A percentile compares a stretch with the other conserved stretches of the same genome.
These are phyloP conservation scores for Primulina huaijiensis DNA, from an alignment of 257 asterid species.

Conservation along the genomic window DNA sequence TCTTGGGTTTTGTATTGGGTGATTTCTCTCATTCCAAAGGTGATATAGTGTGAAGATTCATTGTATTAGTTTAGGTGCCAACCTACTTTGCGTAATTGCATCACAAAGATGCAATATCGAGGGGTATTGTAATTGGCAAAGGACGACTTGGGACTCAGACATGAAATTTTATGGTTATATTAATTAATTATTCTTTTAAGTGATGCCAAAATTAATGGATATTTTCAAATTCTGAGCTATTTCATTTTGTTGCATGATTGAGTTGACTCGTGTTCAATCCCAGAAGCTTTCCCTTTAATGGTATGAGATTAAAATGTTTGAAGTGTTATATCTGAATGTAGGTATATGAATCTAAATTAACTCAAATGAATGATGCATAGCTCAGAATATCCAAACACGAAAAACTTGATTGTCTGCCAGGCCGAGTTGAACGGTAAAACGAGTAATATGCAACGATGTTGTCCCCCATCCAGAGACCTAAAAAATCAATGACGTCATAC, in stretches of 20 bases:
- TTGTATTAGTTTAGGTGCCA: background rate
- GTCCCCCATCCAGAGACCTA: background rate
- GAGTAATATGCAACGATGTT: slow-evolving; percentile 5
- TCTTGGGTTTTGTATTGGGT: slow-evolving; percentile 12
- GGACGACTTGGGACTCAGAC: background rate
- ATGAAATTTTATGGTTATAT: background rate
- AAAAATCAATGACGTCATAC: no score
- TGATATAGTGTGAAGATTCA: background rate
- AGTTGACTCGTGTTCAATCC: background rate
- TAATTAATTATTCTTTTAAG: background rate
- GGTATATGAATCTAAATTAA: slow-evolving; percentile 6
- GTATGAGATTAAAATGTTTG: background rate
- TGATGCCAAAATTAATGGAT: slow-evolving; percentile 15
- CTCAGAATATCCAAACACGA: background rate
- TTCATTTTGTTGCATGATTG: slow-evolving; percentile 4
- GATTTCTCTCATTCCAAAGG: background rate
- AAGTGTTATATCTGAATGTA: slow-evolving; percentile 4
- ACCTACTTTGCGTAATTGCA: slow-evolving; percentile 2
- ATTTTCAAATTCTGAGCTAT: background rate
- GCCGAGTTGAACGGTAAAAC: background rate
- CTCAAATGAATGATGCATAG: background rate
- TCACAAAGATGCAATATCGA: slow-evolving; percentile 1
- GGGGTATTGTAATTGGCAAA: slow-evolving; percentile 4
- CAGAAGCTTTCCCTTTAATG: slow-evolving; percentile 10
- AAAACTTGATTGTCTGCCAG: background rate